phyloP scores from a whole-genome alignment of 1,139 yeast genomes.

The Saccharomycopsis hybrid region DNA sequence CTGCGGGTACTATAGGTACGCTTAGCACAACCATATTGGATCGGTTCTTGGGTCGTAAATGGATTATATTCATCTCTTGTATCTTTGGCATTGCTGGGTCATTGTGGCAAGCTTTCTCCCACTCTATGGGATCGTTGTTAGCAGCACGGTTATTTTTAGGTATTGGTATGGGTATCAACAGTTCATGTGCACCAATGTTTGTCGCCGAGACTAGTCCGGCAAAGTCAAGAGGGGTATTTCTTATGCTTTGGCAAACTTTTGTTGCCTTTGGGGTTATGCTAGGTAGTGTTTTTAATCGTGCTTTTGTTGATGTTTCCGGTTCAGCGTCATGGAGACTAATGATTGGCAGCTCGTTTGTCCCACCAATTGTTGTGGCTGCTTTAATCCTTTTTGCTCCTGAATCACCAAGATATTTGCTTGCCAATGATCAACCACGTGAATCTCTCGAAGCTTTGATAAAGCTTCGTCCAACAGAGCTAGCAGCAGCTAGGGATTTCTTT shows the following conservation, averaged over 20 bases:
- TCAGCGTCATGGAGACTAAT: conserved; percentile 32
- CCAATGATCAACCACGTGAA: conserved; percentile 44
- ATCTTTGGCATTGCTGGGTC: conserved; percentile 41
- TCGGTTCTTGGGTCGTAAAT: conserved; percentile 38
- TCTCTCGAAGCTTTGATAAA: conserved; percentile 35
- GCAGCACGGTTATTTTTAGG: conserved; percentile 39
- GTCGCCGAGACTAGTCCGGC: conserved; percentile 48
- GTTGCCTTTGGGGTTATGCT: conserved; percentile 34
- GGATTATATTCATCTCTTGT: conserved; percentile 43
- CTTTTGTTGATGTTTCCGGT: conserved; percentile 29
- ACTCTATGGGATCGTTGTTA: conserved; percentile 41
- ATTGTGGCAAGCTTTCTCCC: conserved; percentile 44
- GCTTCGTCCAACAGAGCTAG: conserved; percentile 34
- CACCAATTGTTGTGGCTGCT: conserved; percentile 27
- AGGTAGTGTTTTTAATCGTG: conserved; percentile 34
- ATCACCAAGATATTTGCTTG: conserved; percentile 67
- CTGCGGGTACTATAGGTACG: conserved; percentile 42
- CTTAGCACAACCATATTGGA: conserved; percentile 42
- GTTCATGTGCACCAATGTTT: conserved; percentile 40
- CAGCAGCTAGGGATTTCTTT: conserved; percentile 45
- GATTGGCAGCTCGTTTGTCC: conserved; percentile 33
- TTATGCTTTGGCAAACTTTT: conserved; percentile 36
- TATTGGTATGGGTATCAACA: conserved; percentile 33
- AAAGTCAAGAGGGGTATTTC: conserved; percentile 37
- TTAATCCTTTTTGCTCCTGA: conserved; percentile 46